These are phyloP conservation scores for Neonectria neomacrospora DNA, from an alignment of 2,329 filamentous ascomycete species.

Conservation along the genomic window DNA sequence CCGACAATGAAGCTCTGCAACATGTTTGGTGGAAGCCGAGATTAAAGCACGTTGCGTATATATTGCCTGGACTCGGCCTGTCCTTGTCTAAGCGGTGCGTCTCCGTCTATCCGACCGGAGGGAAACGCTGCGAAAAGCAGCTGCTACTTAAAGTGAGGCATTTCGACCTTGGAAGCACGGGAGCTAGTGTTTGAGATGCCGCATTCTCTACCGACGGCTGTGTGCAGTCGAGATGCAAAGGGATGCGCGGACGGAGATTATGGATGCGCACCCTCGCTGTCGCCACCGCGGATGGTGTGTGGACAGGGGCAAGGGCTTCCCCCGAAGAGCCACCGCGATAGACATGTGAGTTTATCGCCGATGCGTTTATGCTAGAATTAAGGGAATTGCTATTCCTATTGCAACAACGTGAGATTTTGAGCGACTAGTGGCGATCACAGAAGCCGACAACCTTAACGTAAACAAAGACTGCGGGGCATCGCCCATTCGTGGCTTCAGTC, in stretches of 20 bases:
- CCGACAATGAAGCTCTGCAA: not conserved
- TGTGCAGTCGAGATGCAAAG: not conserved
- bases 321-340: not conserved
- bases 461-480: not conserved
- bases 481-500: conserved; percentile 18
- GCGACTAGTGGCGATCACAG: not conserved
- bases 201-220: not conserved
- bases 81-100: not conserved
- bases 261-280: not conserved
- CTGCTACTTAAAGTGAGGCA: conserved; percentile 12
- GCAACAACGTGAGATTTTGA: not conserved
- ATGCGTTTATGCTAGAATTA: not conserved
- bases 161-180: not conserved
- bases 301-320: not conserved
- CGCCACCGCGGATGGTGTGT: not conserved
- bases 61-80: conserved; percentile 8
- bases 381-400: not conserved
- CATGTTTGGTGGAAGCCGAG: conserved; percentile 10
- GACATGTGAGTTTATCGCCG: not conserved
- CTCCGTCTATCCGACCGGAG: not conserved
- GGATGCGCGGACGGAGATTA: not conserved
- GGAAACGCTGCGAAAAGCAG: not conserved
- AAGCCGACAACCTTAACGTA: conserved; percentile 16
- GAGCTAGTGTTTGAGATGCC: conserved; percentile 10
- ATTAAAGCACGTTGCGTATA: conserved; percentile 18